Conservation (phyloP, 495 filamentous ascomycete species). For the Aspergillus asperescens region DNA sequence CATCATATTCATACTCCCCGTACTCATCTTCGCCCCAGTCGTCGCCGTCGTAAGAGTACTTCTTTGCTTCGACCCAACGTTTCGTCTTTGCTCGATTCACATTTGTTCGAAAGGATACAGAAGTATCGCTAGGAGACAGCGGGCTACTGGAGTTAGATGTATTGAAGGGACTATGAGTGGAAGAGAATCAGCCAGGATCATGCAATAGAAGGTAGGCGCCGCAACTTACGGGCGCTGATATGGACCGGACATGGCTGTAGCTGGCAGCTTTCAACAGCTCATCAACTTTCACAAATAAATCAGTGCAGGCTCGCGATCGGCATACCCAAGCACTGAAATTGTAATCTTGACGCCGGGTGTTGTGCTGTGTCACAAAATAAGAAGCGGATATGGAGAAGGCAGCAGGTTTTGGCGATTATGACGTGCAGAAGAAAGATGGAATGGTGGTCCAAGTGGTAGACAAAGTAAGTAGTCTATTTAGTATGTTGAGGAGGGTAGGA, state of each 20-base stretch:
- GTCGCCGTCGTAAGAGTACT: slow-evolving; percentile 82
- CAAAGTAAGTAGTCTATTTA: background rate
- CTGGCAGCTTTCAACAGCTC: slow-evolving; percentile 6
- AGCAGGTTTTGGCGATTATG: slow-evolving; percentile 9
- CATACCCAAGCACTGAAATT: background rate
- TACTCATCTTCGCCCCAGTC: slow-evolving; percentile 89
- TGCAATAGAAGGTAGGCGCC: slow-evolving; percentile 1
- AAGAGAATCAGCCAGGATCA: background rate
- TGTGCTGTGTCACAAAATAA: background rate
- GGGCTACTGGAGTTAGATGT: slow-evolving; percentile 27
- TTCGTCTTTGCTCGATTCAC: slow-evolving; percentile 87
- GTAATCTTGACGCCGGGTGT: background rate
- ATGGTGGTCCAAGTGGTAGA: background rate
- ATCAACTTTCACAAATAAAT: background rate
- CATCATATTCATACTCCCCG: slow-evolving; percentile 72
- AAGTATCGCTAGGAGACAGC: slow-evolving; percentile 33
- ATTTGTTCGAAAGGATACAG: slow-evolving; percentile 67
- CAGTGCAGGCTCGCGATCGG: slow-evolving; percentile 3
- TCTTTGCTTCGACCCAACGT: slow-evolving; percentile 91
- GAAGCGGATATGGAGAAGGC: background rate
- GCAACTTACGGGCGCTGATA: slow-evolving; percentile 23
- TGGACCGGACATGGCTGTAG: slow-evolving; percentile 18
- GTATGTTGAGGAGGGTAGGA: background rate
- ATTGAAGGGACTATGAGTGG: slow-evolving; percentile 12
- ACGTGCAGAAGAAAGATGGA: slow-evolving; percentile 6